These are phyloP conservation scores for Protomyces arabidopsidicola DNA, from an alignment of 1,139 yeast species.

Conservation along the genomic window DNA sequence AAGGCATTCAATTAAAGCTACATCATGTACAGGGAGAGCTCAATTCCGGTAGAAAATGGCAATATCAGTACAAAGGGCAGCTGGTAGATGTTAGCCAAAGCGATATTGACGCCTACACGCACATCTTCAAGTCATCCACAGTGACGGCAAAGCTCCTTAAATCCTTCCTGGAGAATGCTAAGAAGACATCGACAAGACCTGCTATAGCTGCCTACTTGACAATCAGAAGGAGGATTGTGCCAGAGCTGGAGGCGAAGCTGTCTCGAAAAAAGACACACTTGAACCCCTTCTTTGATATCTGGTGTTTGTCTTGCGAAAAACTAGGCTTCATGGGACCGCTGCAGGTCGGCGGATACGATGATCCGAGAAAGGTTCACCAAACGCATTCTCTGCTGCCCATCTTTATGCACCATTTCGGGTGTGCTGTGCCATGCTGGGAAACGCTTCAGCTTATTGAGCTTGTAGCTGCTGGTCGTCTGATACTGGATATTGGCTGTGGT, in stretches of 20 bases:
- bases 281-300: constrained; percentile 17
- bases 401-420: constrained; percentile 25
- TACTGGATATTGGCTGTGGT: constrained; percentile 21
- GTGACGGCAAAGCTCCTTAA: constrained; percentile 2
- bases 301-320: constrained; percentile 6
- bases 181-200: constrained; percentile 5
- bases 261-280: constrained; percentile 1
- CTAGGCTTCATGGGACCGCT: constrained; percentile 22
- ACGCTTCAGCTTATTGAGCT: constrained; percentile 5
- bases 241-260: background rate
- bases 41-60: background rate
- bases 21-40: constrained; percentile 1
- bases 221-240: background rate
- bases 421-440: constrained; percentile 16
- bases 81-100: background rate
- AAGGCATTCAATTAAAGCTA: constrained; percentile 1
- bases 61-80: background rate
- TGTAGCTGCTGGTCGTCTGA: background rate
- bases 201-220: constrained; percentile 6
- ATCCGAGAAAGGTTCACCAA: constrained; percentile 1
- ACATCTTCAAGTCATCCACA: constrained; percentile 9
- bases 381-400: constrained; percentile 18
- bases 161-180: constrained; percentile 13
- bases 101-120: constrained; percentile 10
- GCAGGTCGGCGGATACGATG: background rate